Evolutionary conservation across 371 early-diverging fungal species (phyloP), one percentile per base, ranked within the genome.

Genomic region (Dichotomocladium elegans): DNA sequence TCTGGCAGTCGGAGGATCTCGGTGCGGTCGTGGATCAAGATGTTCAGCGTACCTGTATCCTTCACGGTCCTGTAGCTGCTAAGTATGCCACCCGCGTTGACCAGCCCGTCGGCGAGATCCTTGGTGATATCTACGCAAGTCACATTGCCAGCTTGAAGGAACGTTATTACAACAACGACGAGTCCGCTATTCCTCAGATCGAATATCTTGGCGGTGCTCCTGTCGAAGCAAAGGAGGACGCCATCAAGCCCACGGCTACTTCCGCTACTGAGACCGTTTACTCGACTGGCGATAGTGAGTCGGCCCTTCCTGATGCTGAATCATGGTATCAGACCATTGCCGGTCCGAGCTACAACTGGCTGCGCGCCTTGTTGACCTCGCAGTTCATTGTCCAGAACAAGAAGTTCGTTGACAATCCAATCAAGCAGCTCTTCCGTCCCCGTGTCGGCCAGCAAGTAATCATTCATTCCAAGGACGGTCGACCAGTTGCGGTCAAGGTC

Each of bases 1-100:
- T 95, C 48, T 95, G 97, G 95, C 97, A 96, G 72, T 81, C 91
- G 7, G 97, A 96, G 72, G 91, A 94, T 56, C 69, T 95, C 12
- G 88, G 88, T 43, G 94, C 97, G 26, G 90, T 96, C 42, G 89
- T 90, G 2, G 95, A 80, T 56, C 88, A 91, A 67, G 97, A 96
- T 70, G 89, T 91, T 19, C 86, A 86, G 55, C 85, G 97, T 62
- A 91, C 91, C n/a, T 91, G 91, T 72, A 94, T 96, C 58, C 79
- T 95, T 47, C 97, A 96, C 63, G 97, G 97, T 44, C 97, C 97
- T 41, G 85, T 93, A 10, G 94, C 97, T 45, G 95, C 81, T 42
- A 81, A 79, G 33, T 88, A 92, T 59, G 79, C 91, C 26, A 88
- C 77, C 44, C 79, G 81, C 40, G 86, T 81, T 12, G 85, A 97